Evolutionary conservation across 176 grass and related monocot genomes (phyloP).

Genomic region (Ensete glaucum): DNA sequence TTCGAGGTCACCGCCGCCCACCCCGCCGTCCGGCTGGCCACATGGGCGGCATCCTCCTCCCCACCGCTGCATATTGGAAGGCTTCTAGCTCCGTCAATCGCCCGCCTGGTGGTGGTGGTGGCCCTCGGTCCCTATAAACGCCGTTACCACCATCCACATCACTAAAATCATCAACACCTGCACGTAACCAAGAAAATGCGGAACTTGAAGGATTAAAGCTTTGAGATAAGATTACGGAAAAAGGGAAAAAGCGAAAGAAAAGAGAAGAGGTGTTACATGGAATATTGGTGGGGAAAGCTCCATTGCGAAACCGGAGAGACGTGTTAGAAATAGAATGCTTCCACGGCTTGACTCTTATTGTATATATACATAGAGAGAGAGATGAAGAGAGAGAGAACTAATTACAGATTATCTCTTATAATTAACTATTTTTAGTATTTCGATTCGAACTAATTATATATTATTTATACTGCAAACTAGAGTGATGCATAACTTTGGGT

Average conservation of each 20-base stretch:
- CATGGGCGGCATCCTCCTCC: constrained; percentile 32
- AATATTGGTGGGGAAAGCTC: not conserved
- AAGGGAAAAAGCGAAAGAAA: too few relatives aligned
- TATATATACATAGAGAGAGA: too few relatives aligned
- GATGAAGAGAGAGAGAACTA: too few relatives aligned
- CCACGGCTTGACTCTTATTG: too few relatives aligned
- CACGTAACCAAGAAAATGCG: not conserved
- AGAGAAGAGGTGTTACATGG: not conserved
- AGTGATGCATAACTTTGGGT: too few relatives aligned
- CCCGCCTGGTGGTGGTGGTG: not conserved
- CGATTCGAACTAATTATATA: too few relatives aligned
- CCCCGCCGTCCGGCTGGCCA: constrained; percentile 43
- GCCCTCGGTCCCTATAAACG: not conserved
- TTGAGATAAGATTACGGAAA: not conserved
- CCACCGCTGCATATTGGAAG: not conserved
- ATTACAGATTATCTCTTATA: too few relatives aligned
- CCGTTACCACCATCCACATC: not conserved
- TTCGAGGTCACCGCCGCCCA: constrained; percentile 68
- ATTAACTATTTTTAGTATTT: too few relatives aligned
- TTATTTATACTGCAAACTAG: too few relatives aligned
- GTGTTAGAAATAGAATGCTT: not conserved
- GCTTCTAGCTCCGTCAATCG: not conserved
- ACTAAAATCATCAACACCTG: not conserved
- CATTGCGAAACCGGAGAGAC: constrained; percentile 1
- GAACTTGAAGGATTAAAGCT: not conserved